Conservation (phyloP, 73 alveolate genomes). For the Paramecium pentaurelia region DNA sequence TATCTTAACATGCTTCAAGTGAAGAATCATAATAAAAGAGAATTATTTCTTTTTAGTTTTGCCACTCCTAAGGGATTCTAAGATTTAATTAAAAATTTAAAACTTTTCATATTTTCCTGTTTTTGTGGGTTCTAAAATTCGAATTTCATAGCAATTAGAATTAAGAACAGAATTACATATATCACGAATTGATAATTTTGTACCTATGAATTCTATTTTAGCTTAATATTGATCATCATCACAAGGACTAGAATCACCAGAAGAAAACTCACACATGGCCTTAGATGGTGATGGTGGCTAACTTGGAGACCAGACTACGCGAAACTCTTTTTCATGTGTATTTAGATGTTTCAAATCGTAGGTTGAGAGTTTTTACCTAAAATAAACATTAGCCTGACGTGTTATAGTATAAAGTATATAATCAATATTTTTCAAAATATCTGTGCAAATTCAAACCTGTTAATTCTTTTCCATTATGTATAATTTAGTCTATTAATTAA, state of each 20-base stretch:
- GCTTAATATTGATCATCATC: constrained; percentile 22
- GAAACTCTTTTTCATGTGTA: constrained; percentile 26
- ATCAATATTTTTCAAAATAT: background rate
- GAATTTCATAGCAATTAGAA: constrained; percentile 3
- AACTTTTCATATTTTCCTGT: constrained; percentile 48
- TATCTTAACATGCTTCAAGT: constrained; percentile 26
- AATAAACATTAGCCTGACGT: constrained; percentile 47
- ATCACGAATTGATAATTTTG: constrained; percentile 16
- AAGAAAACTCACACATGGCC: constrained; percentile 32
- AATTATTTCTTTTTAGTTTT: constrained; percentile 8
- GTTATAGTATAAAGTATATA: constrained; percentile 25
- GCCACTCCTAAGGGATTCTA: constrained; percentile 50
- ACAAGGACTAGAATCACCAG: constrained; percentile 55
- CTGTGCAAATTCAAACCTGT: constrained; percentile 16
- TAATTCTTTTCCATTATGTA: background rate
- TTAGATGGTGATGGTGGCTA: constrained; percentile 33
- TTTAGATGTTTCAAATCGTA: constrained; percentile 30
- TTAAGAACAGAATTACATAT: background rate
- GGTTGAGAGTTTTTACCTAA: constrained; percentile 43
- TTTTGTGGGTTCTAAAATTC: constrained; percentile 43
- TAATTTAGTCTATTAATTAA: background rate
- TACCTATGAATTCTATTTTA: constrained; percentile 22
- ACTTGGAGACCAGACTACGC: constrained; percentile 39
- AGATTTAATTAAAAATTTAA: background rate
- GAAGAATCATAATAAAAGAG: constrained; percentile 30